phyloP scores from a whole-genome alignment of 2,329 filamentous ascomycete species.

The Neoscytalidium dimidiatum region DNA sequence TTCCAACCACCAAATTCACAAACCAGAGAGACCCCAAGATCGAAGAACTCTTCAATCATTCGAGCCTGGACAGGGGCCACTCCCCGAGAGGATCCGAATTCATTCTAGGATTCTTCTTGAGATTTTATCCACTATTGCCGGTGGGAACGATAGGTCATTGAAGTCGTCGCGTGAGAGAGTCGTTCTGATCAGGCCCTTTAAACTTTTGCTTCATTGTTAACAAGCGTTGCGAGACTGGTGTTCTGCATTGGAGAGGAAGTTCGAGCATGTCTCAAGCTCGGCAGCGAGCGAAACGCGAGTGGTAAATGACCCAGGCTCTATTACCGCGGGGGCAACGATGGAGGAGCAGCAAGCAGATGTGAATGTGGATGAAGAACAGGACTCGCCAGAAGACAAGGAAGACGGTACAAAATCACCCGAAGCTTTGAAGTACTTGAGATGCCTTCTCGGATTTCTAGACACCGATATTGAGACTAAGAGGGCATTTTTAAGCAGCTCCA shows the following conservation, averaged over 20 bases:
- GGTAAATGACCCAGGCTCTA: neutral
- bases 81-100: neutral
- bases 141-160: no score
- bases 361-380: accelerated
- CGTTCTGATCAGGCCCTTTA: neutral
- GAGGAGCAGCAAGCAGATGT: neutral
- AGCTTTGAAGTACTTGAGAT: neutral
- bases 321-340: accelerated
- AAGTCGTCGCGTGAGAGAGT: no score
- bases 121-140: neutral
- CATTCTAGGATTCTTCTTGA: neutral
- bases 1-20: neutral
- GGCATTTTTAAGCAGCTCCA: neutral
- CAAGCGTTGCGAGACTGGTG: neutral
- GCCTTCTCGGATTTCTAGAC: neutral
- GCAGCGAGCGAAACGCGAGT: no score
- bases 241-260: neutral
- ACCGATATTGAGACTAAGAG: neutral
- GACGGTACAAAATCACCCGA: neutral
- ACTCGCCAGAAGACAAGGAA: neutral
- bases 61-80: neutral
- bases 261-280: no score
- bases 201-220: neutral
- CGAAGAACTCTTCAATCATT: accelerated
- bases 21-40: neutral